Base-by-base conservation (phyloP, 176 grass and related monocot genomes). In the Musa itinerans region DNA sequence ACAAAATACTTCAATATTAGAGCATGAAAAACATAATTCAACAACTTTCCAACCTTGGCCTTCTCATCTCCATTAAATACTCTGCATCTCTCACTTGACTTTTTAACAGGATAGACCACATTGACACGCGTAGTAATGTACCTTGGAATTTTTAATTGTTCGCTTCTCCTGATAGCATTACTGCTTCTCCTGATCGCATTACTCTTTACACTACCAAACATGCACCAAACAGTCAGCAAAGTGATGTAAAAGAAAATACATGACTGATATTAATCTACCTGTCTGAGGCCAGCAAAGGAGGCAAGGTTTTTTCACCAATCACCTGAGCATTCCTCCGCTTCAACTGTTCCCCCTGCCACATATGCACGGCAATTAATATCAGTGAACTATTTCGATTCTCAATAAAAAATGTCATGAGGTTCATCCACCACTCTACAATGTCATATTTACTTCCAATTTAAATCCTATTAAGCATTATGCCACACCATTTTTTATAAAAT, bases 51-150 rank as follows among this genome's bases (percentile, higher is more conserved):
- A 72, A 93, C 94, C 90, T 91, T 93, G 22, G 12, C 34, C 22
- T 86, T 87, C 59, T 90, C 93, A 49, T 98, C 93, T 64, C 86
- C 84, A 26, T 72, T 74, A 75, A 34, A 21, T 81, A 54, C 64
- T 76, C 81, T 83, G 67, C 80, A 83, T 69, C 85, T 83, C 67
- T 83, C 92, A 50, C 88, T 83, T 69, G 80, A 74, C 68, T 98
- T 98, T 79, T 78, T 92, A 0, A 98, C 65, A 62, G 84, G 88
- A 76, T 93, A 99, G 19, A 87, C 80, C 73, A 91, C 87, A n/a
- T 82, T 87, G 72, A 99, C 90, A 81, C 88, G 86, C 8, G 78
- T 89, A 81, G 54, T 91, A 50, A 94, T 85, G 75, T 91, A 89
- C 75, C 84, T 85, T 12, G 90, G 82, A 80, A 91, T 81, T 68